Percentiles rank a stretch among this genome's conserved stretches.
Evolutionary conservation across 306 rosid species (phyloP).

Genomic region (Luffa acutangula): DNA sequence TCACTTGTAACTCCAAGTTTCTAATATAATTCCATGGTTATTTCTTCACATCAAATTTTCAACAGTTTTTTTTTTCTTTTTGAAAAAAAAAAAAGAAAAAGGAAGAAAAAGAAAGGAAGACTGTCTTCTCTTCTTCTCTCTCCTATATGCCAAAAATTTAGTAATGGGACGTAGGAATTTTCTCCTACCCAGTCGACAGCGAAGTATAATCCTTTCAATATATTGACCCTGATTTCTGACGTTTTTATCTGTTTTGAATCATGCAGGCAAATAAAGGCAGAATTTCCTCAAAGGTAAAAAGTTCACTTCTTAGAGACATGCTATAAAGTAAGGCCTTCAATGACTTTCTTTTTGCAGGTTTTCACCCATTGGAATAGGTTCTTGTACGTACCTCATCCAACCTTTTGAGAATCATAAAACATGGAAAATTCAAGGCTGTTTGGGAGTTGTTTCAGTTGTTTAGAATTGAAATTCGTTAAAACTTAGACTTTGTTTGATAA

Average conservation of each 20-base stretch:
- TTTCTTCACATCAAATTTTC: background rate
- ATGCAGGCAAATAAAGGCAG: constrained; percentile 1
- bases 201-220: background rate
- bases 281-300: constrained; percentile 9
- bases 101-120: no score
- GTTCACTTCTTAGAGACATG: background rate
- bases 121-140: no score
- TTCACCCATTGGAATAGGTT: background rate
- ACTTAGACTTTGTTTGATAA: no score
- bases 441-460: no score
- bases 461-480: no score
- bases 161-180: no score
- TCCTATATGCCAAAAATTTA: no score
- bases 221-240: background rate
- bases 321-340: background rate
- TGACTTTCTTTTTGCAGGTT: background rate
- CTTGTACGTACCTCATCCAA: background rate
- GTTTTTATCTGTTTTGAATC: background rate
- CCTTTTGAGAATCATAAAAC: background rate
- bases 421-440: background rate
- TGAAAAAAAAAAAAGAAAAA: no score
- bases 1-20: background rate
- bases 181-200: no score
- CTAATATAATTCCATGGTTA: background rate
- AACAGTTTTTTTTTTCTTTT: no score